Evolutionary conservation across 2,329 filamentous ascomycete genomes (phyloP).

Genomic region (Neoscytalidium dimidiatum): DNA sequence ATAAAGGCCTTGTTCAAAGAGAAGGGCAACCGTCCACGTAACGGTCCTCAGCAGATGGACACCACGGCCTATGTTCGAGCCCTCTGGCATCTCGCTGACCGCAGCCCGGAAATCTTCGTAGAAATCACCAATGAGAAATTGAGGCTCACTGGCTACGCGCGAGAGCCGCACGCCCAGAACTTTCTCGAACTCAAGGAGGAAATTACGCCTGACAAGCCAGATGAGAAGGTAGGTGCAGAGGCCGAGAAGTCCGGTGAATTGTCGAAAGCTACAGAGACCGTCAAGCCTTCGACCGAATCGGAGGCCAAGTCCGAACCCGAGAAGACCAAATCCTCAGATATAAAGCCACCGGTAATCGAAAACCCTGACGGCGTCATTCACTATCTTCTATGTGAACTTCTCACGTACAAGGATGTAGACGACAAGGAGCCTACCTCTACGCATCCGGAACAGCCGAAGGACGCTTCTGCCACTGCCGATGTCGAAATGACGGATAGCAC

Average conservation of each 20-base stretch:
- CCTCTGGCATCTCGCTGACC: slow-evolving; percentile 76
- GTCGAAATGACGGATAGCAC: slow-evolving; percentile 50
- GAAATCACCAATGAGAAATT: slow-evolving; percentile 84
- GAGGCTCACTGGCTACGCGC: slow-evolving; percentile 66
- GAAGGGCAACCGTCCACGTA: slow-evolving; percentile 39
- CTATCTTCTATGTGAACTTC: slow-evolving; percentile 87
- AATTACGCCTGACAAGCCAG: slow-evolving; percentile 21
- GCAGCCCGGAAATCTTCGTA: slow-evolving; percentile 82
- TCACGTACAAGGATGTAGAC: slow-evolving; percentile 90
- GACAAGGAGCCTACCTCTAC: slow-evolving; percentile 66
- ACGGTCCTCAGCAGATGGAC: slow-evolving; percentile 53
- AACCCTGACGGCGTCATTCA: slow-evolving; percentile 94
- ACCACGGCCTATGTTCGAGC: slow-evolving; percentile 72
- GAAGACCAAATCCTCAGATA: slow-evolving; percentile 66
- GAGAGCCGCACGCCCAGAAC: slow-evolving; percentile 49
- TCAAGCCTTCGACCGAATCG: slow-evolving; percentile 44
- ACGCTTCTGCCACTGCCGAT: slow-evolving; percentile 37
- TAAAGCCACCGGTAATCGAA: slow-evolving; percentile 82
- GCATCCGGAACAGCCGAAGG: slow-evolving; percentile 46
- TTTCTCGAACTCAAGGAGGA: slow-evolving; percentile 55
- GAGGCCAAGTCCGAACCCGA: slow-evolving; percentile 58
- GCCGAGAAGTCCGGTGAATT: slow-evolving; percentile 37
- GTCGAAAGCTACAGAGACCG: slow-evolving; percentile 15
- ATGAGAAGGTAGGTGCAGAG: neutral
- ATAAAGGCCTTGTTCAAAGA: slow-evolving; percentile 76